Evolutionary conservation across 2,329 filamentous ascomycete species (phyloP).

Genomic region (Ramularia collo-cygni): DNA sequence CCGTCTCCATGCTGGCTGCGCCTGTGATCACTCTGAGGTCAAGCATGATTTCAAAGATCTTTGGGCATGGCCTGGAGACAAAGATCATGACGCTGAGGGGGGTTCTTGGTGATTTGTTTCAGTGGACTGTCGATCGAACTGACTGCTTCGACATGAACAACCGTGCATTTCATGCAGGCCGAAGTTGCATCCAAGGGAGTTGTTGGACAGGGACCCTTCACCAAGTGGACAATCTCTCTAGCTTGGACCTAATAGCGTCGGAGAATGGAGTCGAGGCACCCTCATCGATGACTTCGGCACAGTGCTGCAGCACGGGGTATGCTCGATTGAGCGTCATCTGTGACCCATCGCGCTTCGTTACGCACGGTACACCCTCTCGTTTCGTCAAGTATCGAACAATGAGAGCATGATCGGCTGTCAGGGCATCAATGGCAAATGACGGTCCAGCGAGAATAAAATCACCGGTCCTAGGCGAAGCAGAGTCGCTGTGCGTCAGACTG

Average conservation of each 20-base stretch:
- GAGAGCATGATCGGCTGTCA: constrained; percentile 45
- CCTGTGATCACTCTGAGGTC: too few species aligned
- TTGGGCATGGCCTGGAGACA: too few species aligned
- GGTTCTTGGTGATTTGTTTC: too few species aligned
- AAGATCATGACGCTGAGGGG: too few species aligned
- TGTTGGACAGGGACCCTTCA: too few species aligned
- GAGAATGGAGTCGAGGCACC: constrained; percentile 47
- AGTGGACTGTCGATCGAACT: too few species aligned
- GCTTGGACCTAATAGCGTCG: constrained; percentile 49
- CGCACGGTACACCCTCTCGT: constrained; percentile 46
- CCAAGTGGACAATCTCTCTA: constrained; percentile 39
- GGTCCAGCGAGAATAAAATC: constrained; percentile 32
- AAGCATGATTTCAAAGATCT: too few species aligned
- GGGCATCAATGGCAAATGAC: constrained; percentile 45
- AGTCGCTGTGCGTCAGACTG: constrained; percentile 48
- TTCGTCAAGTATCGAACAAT: constrained; percentile 48
- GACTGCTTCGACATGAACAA: too few species aligned
- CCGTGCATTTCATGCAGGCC: too few species aligned
- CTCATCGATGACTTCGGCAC: constrained; percentile 48
- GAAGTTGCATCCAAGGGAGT: too few species aligned
- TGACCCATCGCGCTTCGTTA: constrained; percentile 46
- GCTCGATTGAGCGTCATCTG: constrained; percentile 42
- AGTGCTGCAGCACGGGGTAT: constrained; percentile 45
- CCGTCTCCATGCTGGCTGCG: too few species aligned
- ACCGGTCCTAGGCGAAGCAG: constrained; percentile 30